Percentiles rank a stretch among this genome's conserved stretches.
Conservation (phyloP, 495 filamentous ascomycete genomes). For the Neurospora africana region DNA sequence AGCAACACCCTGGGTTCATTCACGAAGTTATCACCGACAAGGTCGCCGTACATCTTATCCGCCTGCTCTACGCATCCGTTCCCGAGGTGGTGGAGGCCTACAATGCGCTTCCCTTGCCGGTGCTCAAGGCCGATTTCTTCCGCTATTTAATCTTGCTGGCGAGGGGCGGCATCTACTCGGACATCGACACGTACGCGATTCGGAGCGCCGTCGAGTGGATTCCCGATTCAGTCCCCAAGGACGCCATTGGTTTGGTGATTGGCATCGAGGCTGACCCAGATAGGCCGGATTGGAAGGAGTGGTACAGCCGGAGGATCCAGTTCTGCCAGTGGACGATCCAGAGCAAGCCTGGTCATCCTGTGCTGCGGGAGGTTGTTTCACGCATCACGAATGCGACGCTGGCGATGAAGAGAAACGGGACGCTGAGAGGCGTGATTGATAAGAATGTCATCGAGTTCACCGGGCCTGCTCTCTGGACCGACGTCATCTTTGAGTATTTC, state of each 20-base stretch:
- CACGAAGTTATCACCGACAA: constrained; percentile 95
- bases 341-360: constrained; percentile 85
- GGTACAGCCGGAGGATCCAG: constrained; percentile 92
- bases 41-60: constrained; percentile 68
- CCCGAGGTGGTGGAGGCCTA: constrained; percentile 94
- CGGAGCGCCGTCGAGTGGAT: constrained; percentile 81
- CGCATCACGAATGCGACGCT: constrained; percentile 77
- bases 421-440: constrained; percentile 52
- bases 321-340: constrained; percentile 99
- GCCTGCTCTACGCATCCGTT: constrained; percentile 74
- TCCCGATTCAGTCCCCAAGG: constrained; percentile 62
- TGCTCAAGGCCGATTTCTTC: constrained; percentile 97
- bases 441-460: constrained; percentile 93
- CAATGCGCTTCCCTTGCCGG: constrained; percentile 67
- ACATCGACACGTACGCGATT: constrained; percentile 87
- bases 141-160: constrained; percentile 91
- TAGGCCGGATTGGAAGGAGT: constrained; percentile 80
- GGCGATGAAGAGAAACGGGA: constrained; percentile 57
- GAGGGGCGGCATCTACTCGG: constrained; percentile 88
- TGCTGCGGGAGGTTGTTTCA: constrained; percentile 77
- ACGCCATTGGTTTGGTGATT: constrained; percentile 71
- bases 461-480: constrained; percentile 91
- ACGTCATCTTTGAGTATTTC: constrained; percentile 83
- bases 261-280: constrained; percentile 97
- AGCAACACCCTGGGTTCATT: constrained; percentile 79